Base-by-base conservation (phyloP, 2,329 filamentous ascomycete species). In the Torrubiella hemipterigena region DNA sequence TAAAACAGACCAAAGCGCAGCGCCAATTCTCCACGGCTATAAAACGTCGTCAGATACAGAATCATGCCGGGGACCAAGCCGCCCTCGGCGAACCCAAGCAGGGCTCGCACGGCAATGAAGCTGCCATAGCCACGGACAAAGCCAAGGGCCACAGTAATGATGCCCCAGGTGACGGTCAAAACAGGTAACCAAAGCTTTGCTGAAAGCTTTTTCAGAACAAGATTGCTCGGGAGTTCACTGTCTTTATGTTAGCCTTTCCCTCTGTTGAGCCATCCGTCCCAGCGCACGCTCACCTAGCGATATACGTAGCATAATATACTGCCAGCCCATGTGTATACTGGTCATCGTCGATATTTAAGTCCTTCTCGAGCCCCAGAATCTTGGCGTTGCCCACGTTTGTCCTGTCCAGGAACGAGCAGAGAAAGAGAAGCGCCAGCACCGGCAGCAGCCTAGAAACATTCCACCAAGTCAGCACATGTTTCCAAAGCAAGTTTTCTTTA, bases 311-410 rank as follows among this genome's bases (percentile, higher is more conserved):
- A 49, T 79, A 81, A 44, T 76, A 81, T 2, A 77, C 69, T 10
- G 72, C 65, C 18, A 81, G 56, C 2, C 74, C 75, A 25, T 71
- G 66, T 29, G 74, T 69, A 49, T 80, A 82, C 45, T 81, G 71
- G 33, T 63, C 54, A 35, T 76, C 69, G 5, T 55, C 67, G 39
- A 83, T 71, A 27, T 56, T 47, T 3, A 79, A 49, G 42, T 76
- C 69, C 2, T 55, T 41, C 41, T 78, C 69, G 11, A 83, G 59
- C 1, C 71, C 69, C 31, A 77, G 63, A 7, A 81, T 72, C 38
- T 73, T 73, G 16, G 77, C 77, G 44, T 82, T 81, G 22, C 77
- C 78, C 22, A 82, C 73, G 46, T 82, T 83, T n/a, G 77, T 80
- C 25, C 79, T 66, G 50, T 82, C 78, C 30, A 69, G 58, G 37